Evolutionary conservation across 106 monocot species (phyloP).

Genomic region (Hemerocallis citrina): DNA sequence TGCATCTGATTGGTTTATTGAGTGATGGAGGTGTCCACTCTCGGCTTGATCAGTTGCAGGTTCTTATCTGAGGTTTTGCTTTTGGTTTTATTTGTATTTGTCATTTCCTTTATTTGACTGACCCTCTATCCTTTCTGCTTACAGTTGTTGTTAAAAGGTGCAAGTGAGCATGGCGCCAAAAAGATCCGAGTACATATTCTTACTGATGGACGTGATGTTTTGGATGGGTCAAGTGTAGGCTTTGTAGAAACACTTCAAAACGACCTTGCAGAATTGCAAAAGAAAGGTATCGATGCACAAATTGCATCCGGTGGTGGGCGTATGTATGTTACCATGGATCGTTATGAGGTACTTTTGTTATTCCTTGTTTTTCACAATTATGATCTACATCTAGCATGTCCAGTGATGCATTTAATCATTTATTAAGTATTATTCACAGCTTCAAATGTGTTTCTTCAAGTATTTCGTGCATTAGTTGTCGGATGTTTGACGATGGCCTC

Average conservation of each 20-base stretch:
- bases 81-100: not conserved
- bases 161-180: constrained; percentile 77
- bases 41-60: constrained; percentile 85
- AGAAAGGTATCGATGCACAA: constrained; percentile 79
- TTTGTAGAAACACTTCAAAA: constrained; percentile 91
- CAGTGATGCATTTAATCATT: too few relatives aligned
- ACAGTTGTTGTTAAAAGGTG: constrained; percentile 84
- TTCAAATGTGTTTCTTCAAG: too few relatives aligned
- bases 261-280: constrained; percentile 53
- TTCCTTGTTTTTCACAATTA: too few relatives aligned
- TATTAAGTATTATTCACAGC: too few relatives aligned
- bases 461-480: too few relatives aligned
- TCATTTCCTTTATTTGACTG: not conserved
- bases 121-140: constrained; percentile 13
- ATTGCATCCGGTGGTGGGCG: constrained; percentile 98
- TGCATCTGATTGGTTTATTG: constrained; percentile 85
- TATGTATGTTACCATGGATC: constrained; percentile 97
- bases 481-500: too few relatives aligned
- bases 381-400: too few relatives aligned
- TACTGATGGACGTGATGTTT: constrained; percentile 94
- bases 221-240: constrained; percentile 82
- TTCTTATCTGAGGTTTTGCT: constrained; percentile 10
- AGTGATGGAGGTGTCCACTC: constrained; percentile 99
- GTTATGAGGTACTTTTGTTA: constrained; percentile 68
- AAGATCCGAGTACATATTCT: constrained; percentile 87